These are phyloP conservation scores for Massarina eburnea DNA, from an alignment of 2,329 filamentous ascomycete genomes.

Conservation along the genomic window DNA sequence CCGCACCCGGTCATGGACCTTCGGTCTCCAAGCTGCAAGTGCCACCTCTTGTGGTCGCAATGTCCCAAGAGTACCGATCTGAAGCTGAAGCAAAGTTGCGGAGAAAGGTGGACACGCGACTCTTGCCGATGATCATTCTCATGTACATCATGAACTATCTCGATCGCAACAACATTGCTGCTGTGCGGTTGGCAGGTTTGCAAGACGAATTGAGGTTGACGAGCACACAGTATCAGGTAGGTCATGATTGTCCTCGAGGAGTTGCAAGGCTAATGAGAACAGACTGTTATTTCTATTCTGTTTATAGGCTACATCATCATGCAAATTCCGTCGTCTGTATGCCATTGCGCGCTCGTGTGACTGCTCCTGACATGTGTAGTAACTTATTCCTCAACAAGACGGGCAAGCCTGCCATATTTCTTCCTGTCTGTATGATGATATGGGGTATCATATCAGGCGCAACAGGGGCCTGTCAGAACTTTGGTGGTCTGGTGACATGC, in stretches of 20 bases:
- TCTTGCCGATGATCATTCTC: constrained; percentile 70
- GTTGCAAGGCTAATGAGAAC: constrained; percentile 5
- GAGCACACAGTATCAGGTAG: constrained; percentile 63
- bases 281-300: constrained; percentile 53
- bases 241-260: constrained; percentile 43
- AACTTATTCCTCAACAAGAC: constrained; percentile 51
- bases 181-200: constrained; percentile 63
- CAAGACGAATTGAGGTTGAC: constrained; percentile 61
- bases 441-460: constrained; percentile 47
- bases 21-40: constrained; percentile 27
- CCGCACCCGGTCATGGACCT: constrained; percentile 18
- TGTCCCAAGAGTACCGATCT: constrained; percentile 56
- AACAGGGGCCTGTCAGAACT: constrained; percentile 47
- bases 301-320: constrained; percentile 60
- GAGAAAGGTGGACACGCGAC: constrained; percentile 68
- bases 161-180: constrained; percentile 68
- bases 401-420: constrained; percentile 43
- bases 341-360: no score
- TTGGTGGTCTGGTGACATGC: constrained; percentile 49
- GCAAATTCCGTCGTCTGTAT: constrained; percentile 51
- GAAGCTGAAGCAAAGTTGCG: constrained; percentile 61
- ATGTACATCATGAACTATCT: constrained; percentile 79
- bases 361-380: no score
- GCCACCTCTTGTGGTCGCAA: constrained; percentile 41
- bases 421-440: constrained; percentile 44